A percentile compares a stretch with the other conserved stretches of the same genome.
Conservation (phyloP, 768 basidiomycete species). For the Mrakia blollopis region DNA sequence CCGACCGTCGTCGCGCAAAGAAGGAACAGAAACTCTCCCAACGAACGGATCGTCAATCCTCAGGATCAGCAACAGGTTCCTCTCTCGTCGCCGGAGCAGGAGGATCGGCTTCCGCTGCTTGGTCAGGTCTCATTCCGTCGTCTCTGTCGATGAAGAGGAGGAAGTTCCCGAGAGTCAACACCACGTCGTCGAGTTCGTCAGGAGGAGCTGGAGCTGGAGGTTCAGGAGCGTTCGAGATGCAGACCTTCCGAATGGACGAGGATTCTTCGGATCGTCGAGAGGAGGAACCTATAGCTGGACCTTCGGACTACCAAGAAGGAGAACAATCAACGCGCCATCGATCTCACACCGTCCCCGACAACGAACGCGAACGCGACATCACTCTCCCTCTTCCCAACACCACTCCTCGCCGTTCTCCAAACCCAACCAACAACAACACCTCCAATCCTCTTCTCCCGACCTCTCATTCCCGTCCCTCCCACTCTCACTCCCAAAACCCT, state of each 20-base stretch:
- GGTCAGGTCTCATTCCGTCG: background rate
- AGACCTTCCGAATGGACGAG: background rate
- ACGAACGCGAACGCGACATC: slow-evolving; percentile 22
- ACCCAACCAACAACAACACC: background rate
- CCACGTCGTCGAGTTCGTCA: background rate
- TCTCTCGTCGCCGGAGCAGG: background rate
- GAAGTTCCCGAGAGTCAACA: background rate
- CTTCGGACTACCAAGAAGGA: slow-evolving; percentile 5
- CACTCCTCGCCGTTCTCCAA: background rate
- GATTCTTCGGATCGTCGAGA: background rate
- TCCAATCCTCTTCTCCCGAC: background rate
- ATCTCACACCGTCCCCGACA: slow-evolving; percentile 12
- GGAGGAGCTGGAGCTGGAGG: no score
- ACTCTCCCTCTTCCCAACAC: slow-evolving; percentile 21
- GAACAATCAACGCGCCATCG: background rate
- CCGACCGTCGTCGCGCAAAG: slow-evolving; percentile 7
- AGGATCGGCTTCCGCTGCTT: slow-evolving; percentile 4
- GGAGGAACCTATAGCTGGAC: background rate
- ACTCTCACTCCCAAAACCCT: background rate
- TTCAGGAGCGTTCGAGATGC: slow-evolving; percentile 4
- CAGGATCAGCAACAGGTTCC: background rate
- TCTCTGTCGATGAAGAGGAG: background rate
- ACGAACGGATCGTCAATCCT: background rate
- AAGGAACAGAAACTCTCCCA: background rate
- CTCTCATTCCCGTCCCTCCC: background rate